A percentile compares a stretch with the other conserved stretches of the same genome.
These are phyloP conservation scores for Kwoniella dendrophila DNA, from an alignment of 768 basidiomycete genomes.

Conservation along the genomic window DNA sequence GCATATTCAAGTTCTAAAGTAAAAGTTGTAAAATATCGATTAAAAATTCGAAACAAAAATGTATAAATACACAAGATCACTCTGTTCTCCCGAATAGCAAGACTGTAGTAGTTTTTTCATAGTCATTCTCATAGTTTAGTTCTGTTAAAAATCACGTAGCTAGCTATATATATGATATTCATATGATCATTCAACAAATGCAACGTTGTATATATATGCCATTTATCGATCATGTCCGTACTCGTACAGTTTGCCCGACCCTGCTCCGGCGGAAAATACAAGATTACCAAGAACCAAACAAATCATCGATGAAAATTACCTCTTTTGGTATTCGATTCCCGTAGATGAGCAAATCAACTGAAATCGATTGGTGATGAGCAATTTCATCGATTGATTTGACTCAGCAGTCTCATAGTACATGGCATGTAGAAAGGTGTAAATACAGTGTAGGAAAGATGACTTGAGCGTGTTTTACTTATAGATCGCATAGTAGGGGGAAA, in stretches of 20 bases:
- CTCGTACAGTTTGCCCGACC: not conserved
- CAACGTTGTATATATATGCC: constrained; percentile 19
- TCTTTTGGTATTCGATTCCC: not conserved
- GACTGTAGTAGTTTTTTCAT: too few relatives aligned
- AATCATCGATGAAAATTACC: not conserved
- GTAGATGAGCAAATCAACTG: constrained; percentile 1
- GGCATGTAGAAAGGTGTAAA: not conserved
- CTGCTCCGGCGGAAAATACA: not conserved
- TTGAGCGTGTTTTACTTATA: too few relatives aligned
- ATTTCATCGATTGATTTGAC: not conserved
- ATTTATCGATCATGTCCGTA: not conserved
- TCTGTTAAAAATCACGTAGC: too few relatives aligned
- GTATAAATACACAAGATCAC: too few relatives aligned
- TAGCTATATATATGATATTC: not conserved
- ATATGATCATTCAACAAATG: constrained; percentile 5
- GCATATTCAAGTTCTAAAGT: too few relatives aligned
- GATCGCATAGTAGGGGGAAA: too few relatives aligned
- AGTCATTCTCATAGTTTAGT: too few relatives aligned
- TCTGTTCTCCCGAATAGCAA: too few relatives aligned
- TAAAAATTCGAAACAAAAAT: too few relatives aligned
- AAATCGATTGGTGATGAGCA: constrained; percentile 1
- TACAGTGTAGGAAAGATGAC: not conserved
- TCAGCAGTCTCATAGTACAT: constrained; percentile 1
- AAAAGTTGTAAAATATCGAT: too few relatives aligned
- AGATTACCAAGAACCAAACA: constrained; percentile 16